A percentile compares a stretch with the other conserved stretches of the same genome.
phyloP scores from a whole-genome alignment of 768 basidiomycete species.

The Leccinum sublutescens region DNA sequence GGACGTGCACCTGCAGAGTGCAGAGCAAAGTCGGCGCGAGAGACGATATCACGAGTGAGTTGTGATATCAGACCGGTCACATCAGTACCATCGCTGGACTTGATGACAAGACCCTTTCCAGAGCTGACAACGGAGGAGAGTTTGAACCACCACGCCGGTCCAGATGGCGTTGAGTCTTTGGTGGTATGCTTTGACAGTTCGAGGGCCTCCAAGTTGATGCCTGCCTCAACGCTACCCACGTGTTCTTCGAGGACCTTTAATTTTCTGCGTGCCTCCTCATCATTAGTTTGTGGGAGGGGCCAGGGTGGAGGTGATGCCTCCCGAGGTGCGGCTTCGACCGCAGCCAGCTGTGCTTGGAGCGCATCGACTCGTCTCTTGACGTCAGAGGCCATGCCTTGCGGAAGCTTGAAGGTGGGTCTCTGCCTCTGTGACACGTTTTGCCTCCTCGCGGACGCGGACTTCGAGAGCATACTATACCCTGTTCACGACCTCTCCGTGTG shows the following conservation, averaged over 20 bases:
- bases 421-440: conserved; percentile 50
- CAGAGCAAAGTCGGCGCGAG: conserved; percentile 81
- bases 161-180: conserved; percentile 38
- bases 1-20: conserved; percentile 78
- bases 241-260: conserved; percentile 61
- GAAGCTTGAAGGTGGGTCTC: conserved; percentile 48
- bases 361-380: no score
- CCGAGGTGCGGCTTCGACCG: conserved; percentile 25
- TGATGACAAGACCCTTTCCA: conserved; percentile 57
- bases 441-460: conserved; percentile 44
- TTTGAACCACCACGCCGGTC: conserved; percentile 73
- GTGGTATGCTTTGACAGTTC: conserved; percentile 54
- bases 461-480: conserved; percentile 55
- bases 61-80: conserved; percentile 65
- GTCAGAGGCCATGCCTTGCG: conserved; percentile 42
- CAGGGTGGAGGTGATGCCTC: conserved; percentile 14
- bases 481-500: conserved; percentile 50
- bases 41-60: conserved; percentile 76
- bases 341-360: conserved; percentile 9
- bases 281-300: conserved; percentile 31
- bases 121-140: conserved; percentile 45
- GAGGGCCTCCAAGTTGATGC: conserved; percentile 62
- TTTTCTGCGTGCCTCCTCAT: conserved; percentile 57
- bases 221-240: conserved; percentile 57
- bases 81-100: conserved; percentile 73